Conservation (phyloP, 2,329 filamentous ascomycete genomes). For the Penicillium thymicola region DNA sequence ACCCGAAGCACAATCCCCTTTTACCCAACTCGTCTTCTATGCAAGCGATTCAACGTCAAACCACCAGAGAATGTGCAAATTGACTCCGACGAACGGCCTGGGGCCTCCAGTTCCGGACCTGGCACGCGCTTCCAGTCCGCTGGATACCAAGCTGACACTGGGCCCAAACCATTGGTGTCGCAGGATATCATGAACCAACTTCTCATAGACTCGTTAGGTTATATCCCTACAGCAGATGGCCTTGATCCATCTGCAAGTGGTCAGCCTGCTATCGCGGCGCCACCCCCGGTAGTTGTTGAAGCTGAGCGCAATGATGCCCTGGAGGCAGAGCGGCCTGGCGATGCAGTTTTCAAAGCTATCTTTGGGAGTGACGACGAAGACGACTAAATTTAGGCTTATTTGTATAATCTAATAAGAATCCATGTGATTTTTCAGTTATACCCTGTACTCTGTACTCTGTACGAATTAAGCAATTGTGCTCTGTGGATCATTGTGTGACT, state of each 20-base stretch:
- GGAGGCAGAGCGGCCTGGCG: conserved; percentile 69
- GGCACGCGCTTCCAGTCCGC: conserved; percentile 32
- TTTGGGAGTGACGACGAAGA: conserved; percentile 86
- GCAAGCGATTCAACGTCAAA: conserved; percentile 89
- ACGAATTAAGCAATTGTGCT: not conserved
- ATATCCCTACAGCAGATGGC: conserved; percentile 24
- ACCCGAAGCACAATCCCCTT: conserved; percentile 72
- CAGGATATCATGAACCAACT: conserved; percentile 56
- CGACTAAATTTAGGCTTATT: conserved; percentile 35
- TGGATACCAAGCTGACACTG: conserved; percentile 31
- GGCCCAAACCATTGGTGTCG: conserved; percentile 49
- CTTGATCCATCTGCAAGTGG: conserved; percentile 16
- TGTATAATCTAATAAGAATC: not conserved
- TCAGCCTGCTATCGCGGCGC: conserved; percentile 11
- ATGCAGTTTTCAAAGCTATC: conserved; percentile 84
- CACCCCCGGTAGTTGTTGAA: conserved; percentile 50
- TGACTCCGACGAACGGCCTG: conserved; percentile 44
- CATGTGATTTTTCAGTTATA: not conserved
- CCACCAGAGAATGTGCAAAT: conserved; percentile 66
- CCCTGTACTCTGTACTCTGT: not conserved
- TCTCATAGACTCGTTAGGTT: conserved; percentile 43
- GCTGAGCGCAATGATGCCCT: conserved; percentile 74
- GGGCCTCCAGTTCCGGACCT: conserved; percentile 29
- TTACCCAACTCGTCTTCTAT: conserved; percentile 78
- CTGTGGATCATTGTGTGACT: conserved; percentile 1